Evolutionary conservation across 2,329 filamentous ascomycete species (phyloP).

Genomic region (Venturia oleaginea): DNA sequence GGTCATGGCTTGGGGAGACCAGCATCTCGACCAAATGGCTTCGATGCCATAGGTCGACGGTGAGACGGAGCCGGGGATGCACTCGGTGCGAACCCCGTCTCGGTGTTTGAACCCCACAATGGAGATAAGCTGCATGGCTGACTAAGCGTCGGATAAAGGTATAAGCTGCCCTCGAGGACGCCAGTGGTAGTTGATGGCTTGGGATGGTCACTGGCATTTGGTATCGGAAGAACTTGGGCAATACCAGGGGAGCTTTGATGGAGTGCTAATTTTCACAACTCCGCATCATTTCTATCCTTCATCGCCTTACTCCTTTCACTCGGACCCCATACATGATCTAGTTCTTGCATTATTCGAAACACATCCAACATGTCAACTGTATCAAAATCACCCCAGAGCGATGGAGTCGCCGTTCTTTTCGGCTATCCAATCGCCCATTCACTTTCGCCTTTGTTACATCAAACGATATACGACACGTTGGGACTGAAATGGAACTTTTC

Average conservation of each 20-base stretch:
- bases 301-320: neutral
- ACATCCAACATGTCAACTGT: neutral
- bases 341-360: neutral
- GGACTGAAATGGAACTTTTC: conserved; percentile 45
- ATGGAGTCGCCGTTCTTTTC: conserved; percentile 41
- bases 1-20: neutral
- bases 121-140: neutral
- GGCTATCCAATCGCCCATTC: conserved; percentile 50
- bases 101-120: neutral
- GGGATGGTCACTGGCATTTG: neutral
- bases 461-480: conserved; percentile 44
- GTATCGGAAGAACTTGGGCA: neutral
- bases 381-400: conserved; percentile 5
- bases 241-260: neutral
- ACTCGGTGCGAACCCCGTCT: neutral
- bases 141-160: neutral
- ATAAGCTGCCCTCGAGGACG: neutral
- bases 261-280: neutral
- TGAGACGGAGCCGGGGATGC: neutral
- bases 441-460: conserved; percentile 45
- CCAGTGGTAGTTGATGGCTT: neutral
- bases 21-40: neutral
- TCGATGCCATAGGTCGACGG: neutral
- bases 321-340: neutral
- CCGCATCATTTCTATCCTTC: neutral